Percentiles rank a stretch among this genome's conserved stretches.
Evolutionary conservation across 495 filamentous ascomycete species (phyloP).

Genomic region (Cudoniella acicularis): DNA sequence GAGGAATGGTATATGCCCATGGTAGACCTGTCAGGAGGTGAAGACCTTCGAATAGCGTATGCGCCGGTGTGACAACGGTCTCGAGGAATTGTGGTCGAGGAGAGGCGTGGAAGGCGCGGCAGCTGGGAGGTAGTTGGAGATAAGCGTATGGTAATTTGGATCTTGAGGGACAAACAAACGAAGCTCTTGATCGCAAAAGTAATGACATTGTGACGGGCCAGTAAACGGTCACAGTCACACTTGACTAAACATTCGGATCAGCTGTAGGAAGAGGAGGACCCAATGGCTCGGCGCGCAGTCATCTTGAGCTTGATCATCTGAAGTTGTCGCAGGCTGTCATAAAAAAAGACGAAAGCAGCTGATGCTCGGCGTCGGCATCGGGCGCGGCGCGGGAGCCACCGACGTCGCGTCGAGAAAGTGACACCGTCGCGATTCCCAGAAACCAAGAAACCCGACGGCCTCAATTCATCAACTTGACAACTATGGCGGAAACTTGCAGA

Average conservation of each 20-base stretch:
- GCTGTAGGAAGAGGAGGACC: too few relatives aligned
- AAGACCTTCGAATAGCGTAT: conserved; percentile 54
- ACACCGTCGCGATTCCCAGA: not conserved
- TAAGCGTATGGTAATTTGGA: conserved; percentile 14
- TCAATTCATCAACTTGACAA: conserved; percentile 3
- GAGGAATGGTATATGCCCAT: conserved; percentile 69
- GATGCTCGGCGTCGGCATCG: not conserved
- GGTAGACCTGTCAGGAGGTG: conserved; percentile 58
- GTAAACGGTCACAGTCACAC: too few relatives aligned
- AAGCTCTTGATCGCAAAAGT: conserved; percentile 8
- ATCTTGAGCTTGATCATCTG: not conserved
- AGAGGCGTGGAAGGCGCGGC: conserved; percentile 27
- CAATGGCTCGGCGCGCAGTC: not conserved
- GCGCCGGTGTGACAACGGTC: conserved; percentile 45
- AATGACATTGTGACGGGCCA: not conserved
- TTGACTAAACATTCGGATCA: too few relatives aligned
- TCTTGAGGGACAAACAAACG: not conserved
- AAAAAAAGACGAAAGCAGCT: too few relatives aligned
- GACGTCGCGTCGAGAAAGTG: not conserved
- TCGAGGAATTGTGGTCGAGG: conserved; percentile 43
- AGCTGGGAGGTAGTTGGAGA: conserved; percentile 18
- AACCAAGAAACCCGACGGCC: not conserved
- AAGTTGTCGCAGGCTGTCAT: not conserved
- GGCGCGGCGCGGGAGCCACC: not conserved
- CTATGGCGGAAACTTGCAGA: conserved; percentile 24